Evolutionary conservation across 306 rosid species (phyloP).

Genomic region (Gleditsia sinensis): DNA sequence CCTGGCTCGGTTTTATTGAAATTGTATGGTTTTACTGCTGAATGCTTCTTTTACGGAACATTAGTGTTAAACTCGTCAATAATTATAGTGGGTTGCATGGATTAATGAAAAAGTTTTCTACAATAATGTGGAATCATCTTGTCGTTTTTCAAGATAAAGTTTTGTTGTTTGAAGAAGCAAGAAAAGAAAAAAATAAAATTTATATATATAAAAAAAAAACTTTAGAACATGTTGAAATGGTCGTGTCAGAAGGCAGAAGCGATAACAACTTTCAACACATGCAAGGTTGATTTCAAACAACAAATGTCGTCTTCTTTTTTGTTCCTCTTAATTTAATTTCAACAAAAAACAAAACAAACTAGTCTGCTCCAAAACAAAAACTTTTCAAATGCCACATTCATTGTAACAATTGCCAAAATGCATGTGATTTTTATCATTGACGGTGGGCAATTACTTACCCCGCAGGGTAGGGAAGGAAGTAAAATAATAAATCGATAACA

Average conservation of each 20-base stretch:
- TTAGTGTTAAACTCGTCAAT: background rate
- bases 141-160: background rate
- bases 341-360: too few species aligned
- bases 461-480: conserved; percentile 38
- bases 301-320: too few species aligned
- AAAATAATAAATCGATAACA: background rate
- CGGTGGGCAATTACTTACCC: conserved; percentile 34
- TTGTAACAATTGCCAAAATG: background rate
- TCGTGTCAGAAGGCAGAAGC: background rate
- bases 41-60: background rate
- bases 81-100: background rate
- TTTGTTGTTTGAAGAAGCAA: background rate
- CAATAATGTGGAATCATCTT: background rate
- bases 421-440: conserved; percentile 41
- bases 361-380: too few species aligned
- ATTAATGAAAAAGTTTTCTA: background rate
- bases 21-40: background rate
- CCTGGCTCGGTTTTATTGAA: conserved; percentile 9
- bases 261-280: background rate
- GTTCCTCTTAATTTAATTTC: too few species aligned
- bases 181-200: background rate
- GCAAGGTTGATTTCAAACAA: background rate
- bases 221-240: background rate
- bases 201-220: background rate
- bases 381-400: conserved; percentile 19